Percentiles rank a stretch among this genome's conserved stretches.
phyloP scores from a whole-genome alignment of 2,329 filamentous ascomycete genomes.

The Penicillium verrucosum region DNA sequence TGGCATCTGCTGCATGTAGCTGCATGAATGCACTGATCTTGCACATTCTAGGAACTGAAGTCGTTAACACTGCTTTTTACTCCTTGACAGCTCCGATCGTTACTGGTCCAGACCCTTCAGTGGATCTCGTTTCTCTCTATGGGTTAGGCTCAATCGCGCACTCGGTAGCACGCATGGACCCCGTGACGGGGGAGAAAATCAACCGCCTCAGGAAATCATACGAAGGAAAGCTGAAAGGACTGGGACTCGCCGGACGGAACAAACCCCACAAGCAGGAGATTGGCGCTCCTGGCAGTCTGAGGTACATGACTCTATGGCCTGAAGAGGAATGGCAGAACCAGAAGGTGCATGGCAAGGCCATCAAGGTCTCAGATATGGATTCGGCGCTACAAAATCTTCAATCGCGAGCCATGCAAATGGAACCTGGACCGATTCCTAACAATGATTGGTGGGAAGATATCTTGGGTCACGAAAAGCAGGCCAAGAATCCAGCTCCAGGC shows the following conservation, averaged over 20 bases:
- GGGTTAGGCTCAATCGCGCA: constrained; percentile 54
- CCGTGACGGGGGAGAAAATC: constrained; percentile 61
- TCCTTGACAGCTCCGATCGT: constrained; percentile 44
- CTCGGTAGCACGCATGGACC: constrained; percentile 59
- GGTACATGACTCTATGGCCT: constrained; percentile 46
- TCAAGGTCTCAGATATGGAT: constrained; percentile 43
- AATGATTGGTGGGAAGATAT: constrained; percentile 50
- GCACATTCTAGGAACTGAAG: constrained; percentile 31
- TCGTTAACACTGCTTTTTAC: constrained; percentile 43
- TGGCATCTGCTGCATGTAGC: constrained; percentile 29
- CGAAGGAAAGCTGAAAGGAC: constrained; percentile 49
- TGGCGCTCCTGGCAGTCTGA: constrained; percentile 37
- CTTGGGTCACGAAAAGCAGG: constrained; percentile 47
- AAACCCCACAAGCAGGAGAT: constrained; percentile 47
- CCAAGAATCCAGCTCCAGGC: constrained; percentile 33
- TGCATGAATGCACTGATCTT: constrained; percentile 29
- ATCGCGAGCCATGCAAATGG: constrained; percentile 47
- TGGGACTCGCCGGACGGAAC: constrained; percentile 48
- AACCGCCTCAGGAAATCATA: constrained; percentile 60
- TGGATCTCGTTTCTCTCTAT: constrained; percentile 60
- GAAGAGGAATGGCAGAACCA: constrained; percentile 52
- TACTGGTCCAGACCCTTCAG: constrained; percentile 55
- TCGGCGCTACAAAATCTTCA: constrained; percentile 43
- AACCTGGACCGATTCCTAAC: constrained; percentile 46
- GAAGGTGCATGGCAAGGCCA: constrained; percentile 47